A percentile compares a stretch with the other conserved stretches of the same genome.
These are phyloP conservation scores for Picochlorum sp. DNA, from an alignment of 139 green algal genomes.

Conservation along the genomic window DNA sequence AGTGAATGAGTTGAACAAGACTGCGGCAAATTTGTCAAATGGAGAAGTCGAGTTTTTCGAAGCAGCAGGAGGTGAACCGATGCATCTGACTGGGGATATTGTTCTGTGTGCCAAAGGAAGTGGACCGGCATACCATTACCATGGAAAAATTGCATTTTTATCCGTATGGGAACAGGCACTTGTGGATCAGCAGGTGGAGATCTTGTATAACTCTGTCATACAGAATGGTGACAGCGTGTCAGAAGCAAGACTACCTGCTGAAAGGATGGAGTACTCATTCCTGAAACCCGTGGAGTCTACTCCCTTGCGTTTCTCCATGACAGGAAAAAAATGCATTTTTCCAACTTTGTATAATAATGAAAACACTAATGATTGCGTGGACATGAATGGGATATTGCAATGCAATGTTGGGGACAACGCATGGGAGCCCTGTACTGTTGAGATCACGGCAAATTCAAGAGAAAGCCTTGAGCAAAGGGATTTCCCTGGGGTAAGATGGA, in stretches of 20 bases:
- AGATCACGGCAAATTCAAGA: background rate
- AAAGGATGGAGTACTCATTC: too few relatives aligned
- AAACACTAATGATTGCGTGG: background rate
- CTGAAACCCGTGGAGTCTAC: background rate
- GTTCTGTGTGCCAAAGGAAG: constrained; percentile 29
- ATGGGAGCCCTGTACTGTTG: background rate
- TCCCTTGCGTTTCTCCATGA: background rate
- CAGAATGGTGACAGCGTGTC: background rate
- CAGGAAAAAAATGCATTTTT: background rate
- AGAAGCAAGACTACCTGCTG: too few relatives aligned
- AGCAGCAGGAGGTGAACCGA: constrained; percentile 16
- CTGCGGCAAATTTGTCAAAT: background rate
- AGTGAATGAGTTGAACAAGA: background rate
- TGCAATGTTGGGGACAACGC: background rate
- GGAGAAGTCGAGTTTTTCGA: background rate
- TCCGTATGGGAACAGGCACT: constrained; percentile 19
- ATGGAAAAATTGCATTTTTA: constrained; percentile 21
- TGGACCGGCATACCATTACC: constrained; percentile 19
- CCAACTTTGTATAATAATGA: background rate
- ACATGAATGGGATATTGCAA: background rate
- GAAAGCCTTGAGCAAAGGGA: background rate
- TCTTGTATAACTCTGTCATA: constrained; percentile 2
- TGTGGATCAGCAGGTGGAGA: background rate
- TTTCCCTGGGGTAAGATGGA: background rate
- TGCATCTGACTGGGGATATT: constrained; percentile 19